These are phyloP conservation scores for Cichorium intybus DNA, from an alignment of 140 eudicot species.

Conservation along the genomic window DNA sequence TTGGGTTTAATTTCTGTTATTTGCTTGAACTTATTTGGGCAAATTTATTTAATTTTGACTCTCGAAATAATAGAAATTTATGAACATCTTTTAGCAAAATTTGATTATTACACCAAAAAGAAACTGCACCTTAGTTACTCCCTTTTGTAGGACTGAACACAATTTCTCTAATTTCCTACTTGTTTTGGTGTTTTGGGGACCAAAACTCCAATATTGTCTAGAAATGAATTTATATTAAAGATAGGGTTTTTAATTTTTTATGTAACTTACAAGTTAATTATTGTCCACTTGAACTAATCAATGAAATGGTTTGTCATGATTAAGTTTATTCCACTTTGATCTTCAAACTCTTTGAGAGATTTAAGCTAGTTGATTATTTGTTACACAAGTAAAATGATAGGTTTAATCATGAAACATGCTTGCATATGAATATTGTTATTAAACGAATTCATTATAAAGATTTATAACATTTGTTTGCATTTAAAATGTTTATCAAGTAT, in stretches of 20 bases:
- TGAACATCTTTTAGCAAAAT: background rate
- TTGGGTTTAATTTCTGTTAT: background rate
- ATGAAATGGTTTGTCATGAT: background rate
- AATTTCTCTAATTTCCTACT: too few species aligned
- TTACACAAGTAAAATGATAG: slow-evolving; percentile 1
- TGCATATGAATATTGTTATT: slow-evolving; percentile 3
- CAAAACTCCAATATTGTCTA: background rate
- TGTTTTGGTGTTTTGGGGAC: background rate
- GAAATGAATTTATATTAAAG: background rate
- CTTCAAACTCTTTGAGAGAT: background rate
- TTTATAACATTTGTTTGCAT: too few species aligned
- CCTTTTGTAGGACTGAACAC: too few species aligned
- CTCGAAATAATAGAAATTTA: background rate
- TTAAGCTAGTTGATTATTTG: background rate
- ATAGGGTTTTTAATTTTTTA: background rate
- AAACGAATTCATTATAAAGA: too few species aligned
- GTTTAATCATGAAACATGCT: slow-evolving; percentile 3
- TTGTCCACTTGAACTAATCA: slow-evolving; percentile 1
- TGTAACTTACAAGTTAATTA: slow-evolving; percentile 16
- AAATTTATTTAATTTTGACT: background rate
- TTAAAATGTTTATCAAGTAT: too few species aligned
- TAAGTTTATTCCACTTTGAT: background rate
- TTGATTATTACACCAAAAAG: background rate
- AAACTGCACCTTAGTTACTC: too few species aligned
- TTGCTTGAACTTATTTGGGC: background rate